Percentiles rank a stretch among this genome's conserved stretches.
phyloP scores from a whole-genome alignment of 805 yeast genomes.

The Yarrowia sp. region DNA sequence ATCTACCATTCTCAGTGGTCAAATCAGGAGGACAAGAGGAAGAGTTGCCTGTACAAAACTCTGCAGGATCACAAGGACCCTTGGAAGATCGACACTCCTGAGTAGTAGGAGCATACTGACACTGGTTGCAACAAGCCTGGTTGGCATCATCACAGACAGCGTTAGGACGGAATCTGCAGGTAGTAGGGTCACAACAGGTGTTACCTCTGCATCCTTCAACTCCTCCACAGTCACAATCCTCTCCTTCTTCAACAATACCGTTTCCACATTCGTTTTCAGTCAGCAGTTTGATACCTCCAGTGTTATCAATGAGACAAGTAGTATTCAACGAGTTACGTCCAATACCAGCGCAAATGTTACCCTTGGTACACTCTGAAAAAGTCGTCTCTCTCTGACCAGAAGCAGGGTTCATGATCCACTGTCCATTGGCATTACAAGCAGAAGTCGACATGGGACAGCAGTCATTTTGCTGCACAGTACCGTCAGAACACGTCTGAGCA shows the following conservation, averaged over 20 bases:
- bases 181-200: conserved; percentile 39
- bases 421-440: conserved; percentile 39
- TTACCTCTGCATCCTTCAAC: conserved; percentile 37
- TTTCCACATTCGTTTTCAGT: conserved; percentile 41
- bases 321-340: conserved; percentile 35
- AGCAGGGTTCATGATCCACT: conserved; percentile 42
- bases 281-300: conserved; percentile 35
- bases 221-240: conserved; percentile 44
- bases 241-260: conserved; percentile 44
- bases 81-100: conserved; percentile 38
- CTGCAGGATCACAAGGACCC: conserved; percentile 41
- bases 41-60: conserved; percentile 40
- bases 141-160: conserved; percentile 27
- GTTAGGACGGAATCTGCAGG: conserved; percentile 35
- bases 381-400: conserved; percentile 35
- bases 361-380: conserved; percentile 40
- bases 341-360: conserved; percentile 40
- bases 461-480: conserved; percentile 33
- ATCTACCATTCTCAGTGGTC: conserved; percentile 35
- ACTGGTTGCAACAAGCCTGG: conserved; percentile 37
- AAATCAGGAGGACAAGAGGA: conserved; percentile 38
- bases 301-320: conserved; percentile 37
- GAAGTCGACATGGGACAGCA: conserved; percentile 40
- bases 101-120: conserved; percentile 36
- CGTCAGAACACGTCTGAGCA: conserved; percentile 38